phyloP scores from a whole-genome alignment of 345 rosid species.

The Sonneratia caseolaris region DNA sequence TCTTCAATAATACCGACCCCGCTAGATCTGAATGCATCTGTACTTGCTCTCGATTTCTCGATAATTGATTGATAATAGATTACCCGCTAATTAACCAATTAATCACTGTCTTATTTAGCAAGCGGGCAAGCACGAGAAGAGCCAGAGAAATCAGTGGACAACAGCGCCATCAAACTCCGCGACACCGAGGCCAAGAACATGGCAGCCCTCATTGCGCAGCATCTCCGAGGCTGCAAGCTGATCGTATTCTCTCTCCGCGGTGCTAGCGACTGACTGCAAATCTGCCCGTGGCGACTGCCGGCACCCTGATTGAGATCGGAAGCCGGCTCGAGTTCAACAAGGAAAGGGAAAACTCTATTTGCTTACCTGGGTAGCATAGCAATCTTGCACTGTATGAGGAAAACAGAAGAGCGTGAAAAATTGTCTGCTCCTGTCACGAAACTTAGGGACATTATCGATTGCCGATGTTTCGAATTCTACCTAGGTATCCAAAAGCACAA shows the following conservation, averaged over 20 bases:
- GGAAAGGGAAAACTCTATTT: not conserved
- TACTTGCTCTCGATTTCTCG: no score
- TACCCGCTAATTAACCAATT: not conserved
- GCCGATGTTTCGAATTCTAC: no score
- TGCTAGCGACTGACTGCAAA: no score
- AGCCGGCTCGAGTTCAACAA: not conserved
- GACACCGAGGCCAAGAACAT: constrained; percentile 44
- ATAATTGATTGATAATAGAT: not conserved
- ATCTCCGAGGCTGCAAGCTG: constrained; percentile 63
- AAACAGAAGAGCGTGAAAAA: not conserved
- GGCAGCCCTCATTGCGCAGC: constrained; percentile 93
- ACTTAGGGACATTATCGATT: no score
- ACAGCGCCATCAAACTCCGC: constrained; percentile 21
- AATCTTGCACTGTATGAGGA: not conserved
- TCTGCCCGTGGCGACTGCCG: not conserved
- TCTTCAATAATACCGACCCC: not conserved
- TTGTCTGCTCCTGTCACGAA: no score
- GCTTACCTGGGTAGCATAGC: not conserved
- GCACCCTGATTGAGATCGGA: not conserved
- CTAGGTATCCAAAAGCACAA: no score
- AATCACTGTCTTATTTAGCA: constrained; percentile 11
- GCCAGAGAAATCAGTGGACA: constrained; percentile 23
- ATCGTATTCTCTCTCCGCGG: not conserved
- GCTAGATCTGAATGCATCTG: not conserved
- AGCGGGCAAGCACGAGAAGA: constrained; percentile 50